These are phyloP conservation scores for Erigeron philadelphicus DNA, from an alignment of 140 eudicot species.

Conservation along the genomic window DNA sequence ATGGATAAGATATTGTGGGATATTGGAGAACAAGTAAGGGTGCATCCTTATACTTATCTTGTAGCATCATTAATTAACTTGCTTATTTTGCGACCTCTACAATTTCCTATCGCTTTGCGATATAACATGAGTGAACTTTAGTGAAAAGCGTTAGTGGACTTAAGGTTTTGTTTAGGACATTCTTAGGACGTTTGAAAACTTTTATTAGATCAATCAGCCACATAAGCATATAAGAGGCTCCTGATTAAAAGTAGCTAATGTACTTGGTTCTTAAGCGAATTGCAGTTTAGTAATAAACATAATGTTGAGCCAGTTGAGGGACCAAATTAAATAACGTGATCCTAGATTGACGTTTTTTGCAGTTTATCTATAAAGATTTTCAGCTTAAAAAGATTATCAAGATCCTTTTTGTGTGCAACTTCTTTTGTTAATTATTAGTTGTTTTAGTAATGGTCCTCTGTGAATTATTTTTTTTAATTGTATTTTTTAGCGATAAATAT, in stretches of 20 bases:
- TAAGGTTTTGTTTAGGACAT: too few species aligned
- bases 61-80: neutral
- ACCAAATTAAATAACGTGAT: neutral
- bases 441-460: neutral
- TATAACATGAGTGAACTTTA: neutral
- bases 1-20: conserved; percentile 95
- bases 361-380: neutral
- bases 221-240: neutral
- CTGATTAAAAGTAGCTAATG: neutral
- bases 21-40: conserved; percentile 74
- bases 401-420: conserved; percentile 1
- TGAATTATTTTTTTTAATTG: neutral
- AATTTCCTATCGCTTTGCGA: too few species aligned
- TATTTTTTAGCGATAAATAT: conserved; percentile 1
- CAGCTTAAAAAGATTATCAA: neutral
- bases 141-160: too few species aligned
- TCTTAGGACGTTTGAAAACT: too few species aligned
- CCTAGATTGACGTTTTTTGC: neutral
- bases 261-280: neutral
- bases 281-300: neutral
- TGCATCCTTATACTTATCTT: conserved; percentile 4
- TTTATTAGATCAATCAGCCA: too few species aligned
- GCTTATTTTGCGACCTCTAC: neutral
- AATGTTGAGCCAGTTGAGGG: neutral
- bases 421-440: conserved; percentile 3